These are phyloP conservation scores for Coprinopsis strossmayeri DNA, from an alignment of 768 basidiomycete genomes.

Conservation along the genomic window DNA sequence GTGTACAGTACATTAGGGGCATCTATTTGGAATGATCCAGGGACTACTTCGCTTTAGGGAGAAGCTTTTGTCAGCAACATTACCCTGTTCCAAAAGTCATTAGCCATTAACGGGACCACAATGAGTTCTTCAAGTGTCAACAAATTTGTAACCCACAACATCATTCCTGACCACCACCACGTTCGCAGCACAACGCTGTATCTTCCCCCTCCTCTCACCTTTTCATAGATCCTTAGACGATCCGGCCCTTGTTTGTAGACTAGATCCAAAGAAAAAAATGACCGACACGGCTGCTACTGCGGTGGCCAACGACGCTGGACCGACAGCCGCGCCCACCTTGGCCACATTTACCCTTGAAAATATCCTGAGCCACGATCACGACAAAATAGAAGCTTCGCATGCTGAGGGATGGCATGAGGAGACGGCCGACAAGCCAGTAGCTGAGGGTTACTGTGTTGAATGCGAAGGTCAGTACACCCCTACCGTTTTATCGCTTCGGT, in stretches of 20 bases:
- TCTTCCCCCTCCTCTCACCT: not conserved
- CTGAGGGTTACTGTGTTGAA: conserved; percentile 73
- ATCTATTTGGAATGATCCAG: too few relatives aligned
- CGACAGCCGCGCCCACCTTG: conserved; percentile 10
- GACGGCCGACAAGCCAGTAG: conserved; percentile 33
- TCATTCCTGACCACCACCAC: not conserved
- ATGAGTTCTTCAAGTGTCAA: too few relatives aligned
- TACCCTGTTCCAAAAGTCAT: too few relatives aligned
- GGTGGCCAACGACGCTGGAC: not conserved
- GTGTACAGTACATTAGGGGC: conserved; percentile 3
- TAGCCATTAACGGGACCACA: too few relatives aligned
- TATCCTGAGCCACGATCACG: conserved; percentile 61
- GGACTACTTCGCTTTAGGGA: too few relatives aligned
- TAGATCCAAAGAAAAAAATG: conserved; percentile 1
- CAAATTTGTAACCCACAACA: not conserved
- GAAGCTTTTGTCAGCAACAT: too few relatives aligned
- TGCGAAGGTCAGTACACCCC: conserved; percentile 61
- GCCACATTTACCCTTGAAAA: conserved; percentile 57
- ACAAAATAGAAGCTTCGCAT: conserved; percentile 49
- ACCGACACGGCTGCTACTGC: not conserved
- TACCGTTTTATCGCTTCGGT: not conserved
- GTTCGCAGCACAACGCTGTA: not conserved
- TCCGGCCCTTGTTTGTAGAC: not conserved
- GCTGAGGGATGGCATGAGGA: conserved; percentile 68
- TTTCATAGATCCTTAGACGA: not conserved